Base-by-base conservation (phyloP, 352 stramenopile genomes). In the Blastocystis sp. region DNA sequence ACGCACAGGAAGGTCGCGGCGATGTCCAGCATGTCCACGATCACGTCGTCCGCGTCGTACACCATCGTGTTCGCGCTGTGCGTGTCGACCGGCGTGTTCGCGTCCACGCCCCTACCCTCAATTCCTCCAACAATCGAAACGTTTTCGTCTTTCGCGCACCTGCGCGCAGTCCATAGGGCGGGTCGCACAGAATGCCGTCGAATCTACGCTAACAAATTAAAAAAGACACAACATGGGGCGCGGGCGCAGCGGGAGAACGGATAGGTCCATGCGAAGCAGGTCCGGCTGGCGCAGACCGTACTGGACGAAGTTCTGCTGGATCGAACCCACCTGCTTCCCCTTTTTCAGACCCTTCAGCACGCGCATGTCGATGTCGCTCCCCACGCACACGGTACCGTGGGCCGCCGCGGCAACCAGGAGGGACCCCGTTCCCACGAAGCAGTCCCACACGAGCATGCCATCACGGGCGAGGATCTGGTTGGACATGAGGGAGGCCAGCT, bases 381-480 rank as follows among this genome's bases (percentile, higher is more conserved):
- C 96, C 54, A 97, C 93, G 89, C 94, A 97, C 88, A 66, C 43
- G 9, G 93, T 95, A 43, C 96, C 96, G 52, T 96, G 93, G 17
- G 95, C 93, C 69, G 94, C 93, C 68, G 94, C 97, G 9, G 95
- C 94, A 45, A 99, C 93, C 34, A 99, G 91, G 69, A 98, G 97
- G n/a, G 93, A 97, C 1, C 95, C 96, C 9, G 96, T 99, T 52
- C 96, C 96, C 3, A 98, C 95, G 90, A 98, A 99, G 24, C 95
- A 96, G 91, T 99, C 96, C 87, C 98, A 95, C 2, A 96, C 94
- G 21, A 81, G 28, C 64, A 4, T 54, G n/a, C 71, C 71, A 24
- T 54, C 24, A 11, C 28, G n/a, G 3, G 71, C 66, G 6, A 63
- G 57, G 40, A 81, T 66, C 40, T 94, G 91, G 87, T 94, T 96